Percentiles rank a stretch among this genome's conserved stretches.
These are phyloP conservation scores for Beauveria caledonica DNA, from an alignment of 2,329 filamentous ascomycete species.

Conservation along the genomic window DNA sequence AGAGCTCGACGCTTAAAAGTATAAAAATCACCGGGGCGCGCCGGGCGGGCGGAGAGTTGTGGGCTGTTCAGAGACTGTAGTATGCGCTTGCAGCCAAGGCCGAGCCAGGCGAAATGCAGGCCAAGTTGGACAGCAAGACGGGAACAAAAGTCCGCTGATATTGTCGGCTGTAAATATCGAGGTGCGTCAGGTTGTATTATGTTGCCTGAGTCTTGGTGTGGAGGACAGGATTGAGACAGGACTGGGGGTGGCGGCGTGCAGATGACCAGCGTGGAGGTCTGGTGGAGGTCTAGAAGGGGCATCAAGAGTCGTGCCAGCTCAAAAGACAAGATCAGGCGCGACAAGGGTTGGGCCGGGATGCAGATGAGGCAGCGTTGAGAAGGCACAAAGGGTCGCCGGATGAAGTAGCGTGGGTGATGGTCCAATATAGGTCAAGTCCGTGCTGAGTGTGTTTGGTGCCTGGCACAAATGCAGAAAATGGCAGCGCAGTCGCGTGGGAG, in stretches of 20 bases:
- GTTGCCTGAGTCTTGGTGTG: neutral
- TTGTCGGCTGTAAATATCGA: neutral
- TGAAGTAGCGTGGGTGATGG: neutral
- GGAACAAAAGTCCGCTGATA: neutral
- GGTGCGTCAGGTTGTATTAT: neutral
- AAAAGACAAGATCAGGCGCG: conserved; percentile 1
- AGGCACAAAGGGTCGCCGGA: neutral
- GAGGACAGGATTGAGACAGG: neutral
- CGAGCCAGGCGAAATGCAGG: neutral
- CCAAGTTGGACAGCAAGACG: neutral
- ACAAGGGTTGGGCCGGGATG: neutral
- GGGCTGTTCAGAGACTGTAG: neutral
- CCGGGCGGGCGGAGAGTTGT: neutral
- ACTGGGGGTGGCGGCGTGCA: neutral
- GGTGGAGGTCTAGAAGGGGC: neutral
- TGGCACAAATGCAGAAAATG: neutral
- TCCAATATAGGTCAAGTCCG: neutral
- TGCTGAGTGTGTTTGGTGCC: neutral
- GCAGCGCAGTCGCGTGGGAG: neutral
- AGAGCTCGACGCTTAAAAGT: conserved; percentile 2
- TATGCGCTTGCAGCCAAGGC: neutral
- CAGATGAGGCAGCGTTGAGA: neutral
- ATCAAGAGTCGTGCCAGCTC: neutral
- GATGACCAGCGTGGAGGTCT: conserved; percentile 1
- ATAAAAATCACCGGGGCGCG: neutral